A percentile compares a stretch with the other conserved stretches of the same genome.
Evolutionary conservation across 441 rosid genomes (phyloP).

Genomic region (Isatis lusitanica): DNA sequence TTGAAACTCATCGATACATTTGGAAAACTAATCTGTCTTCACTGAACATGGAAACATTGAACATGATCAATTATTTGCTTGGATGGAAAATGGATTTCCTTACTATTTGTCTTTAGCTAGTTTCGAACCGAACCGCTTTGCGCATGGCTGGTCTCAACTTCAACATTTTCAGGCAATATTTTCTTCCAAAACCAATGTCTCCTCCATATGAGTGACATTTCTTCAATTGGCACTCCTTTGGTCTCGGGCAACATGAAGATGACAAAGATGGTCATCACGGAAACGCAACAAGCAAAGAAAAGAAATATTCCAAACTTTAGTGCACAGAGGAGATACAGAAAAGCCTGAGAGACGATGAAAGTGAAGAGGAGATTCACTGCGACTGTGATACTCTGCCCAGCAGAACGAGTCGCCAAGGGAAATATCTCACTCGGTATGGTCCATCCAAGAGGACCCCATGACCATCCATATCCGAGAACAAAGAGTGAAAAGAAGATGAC

Average conservation of each 20-base stretch:
- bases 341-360: slow-evolving; percentile 58
- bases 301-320: slow-evolving; percentile 77
- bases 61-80: background rate
- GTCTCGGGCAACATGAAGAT: slow-evolving; percentile 71
- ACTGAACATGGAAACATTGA: background rate
- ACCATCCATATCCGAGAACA: slow-evolving; percentile 79
- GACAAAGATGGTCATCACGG: slow-evolving; percentile 69
- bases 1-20: no score
- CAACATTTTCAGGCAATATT: slow-evolving; percentile 41
- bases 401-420: slow-evolving; percentile 72
- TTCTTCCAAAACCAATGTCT: slow-evolving; percentile 88
- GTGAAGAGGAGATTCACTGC: slow-evolving; percentile 80
- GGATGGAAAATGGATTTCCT: background rate
- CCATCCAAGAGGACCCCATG: slow-evolving; percentile 92
- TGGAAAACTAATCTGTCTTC: no score
- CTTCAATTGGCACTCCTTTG: slow-evolving; percentile 81
- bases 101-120: background rate
- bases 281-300: slow-evolving; percentile 65
- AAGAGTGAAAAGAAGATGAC: slow-evolving; percentile 65
- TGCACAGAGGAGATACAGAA: slow-evolving; percentile 67
- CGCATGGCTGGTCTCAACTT: slow-evolving; percentile 17
- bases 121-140: background rate
- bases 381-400: slow-evolving; percentile 83
- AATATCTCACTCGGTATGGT: slow-evolving; percentile 83
- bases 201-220: slow-evolving; percentile 73